Conservation (phyloP, 2,329 filamentous ascomycete species). For the Macrophomina phaseolina region DNA sequence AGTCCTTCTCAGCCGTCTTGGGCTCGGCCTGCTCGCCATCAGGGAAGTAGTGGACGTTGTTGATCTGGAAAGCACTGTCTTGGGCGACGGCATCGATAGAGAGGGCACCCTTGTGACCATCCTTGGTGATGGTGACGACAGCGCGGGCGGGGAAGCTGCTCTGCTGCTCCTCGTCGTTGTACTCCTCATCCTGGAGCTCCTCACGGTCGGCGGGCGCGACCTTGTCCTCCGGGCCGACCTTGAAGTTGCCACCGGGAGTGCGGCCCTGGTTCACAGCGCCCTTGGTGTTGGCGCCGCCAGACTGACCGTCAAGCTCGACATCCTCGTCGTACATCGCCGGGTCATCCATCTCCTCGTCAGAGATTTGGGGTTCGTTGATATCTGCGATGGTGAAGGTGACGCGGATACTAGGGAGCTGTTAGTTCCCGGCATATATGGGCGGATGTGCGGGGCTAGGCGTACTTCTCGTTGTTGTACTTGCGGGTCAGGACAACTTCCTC, state of each 20-base stretch:
- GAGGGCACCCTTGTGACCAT: slow-evolving; percentile 76
- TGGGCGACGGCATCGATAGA: slow-evolving; percentile 85
- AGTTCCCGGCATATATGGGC: not conserved
- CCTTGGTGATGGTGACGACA: slow-evolving; percentile 87
- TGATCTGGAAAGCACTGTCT: slow-evolving; percentile 84
- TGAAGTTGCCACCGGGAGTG: slow-evolving; percentile 57
- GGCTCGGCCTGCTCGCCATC: slow-evolving; percentile 79
- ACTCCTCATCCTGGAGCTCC: slow-evolving; percentile 62
- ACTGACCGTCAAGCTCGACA: slow-evolving; percentile 54
- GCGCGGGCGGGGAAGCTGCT: slow-evolving; percentile 78
- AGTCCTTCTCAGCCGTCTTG: slow-evolving; percentile 75
- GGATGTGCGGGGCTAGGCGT: slow-evolving; percentile 49
- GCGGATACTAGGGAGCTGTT: slow-evolving; percentile 64
- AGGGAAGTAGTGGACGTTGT: slow-evolving; percentile 88
- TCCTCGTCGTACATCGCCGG: slow-evolving; percentile 62
- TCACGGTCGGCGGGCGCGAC: slow-evolving; percentile 63
- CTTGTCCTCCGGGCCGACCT: slow-evolving; percentile 62
- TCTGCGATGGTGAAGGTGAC: slow-evolving; percentile 86
- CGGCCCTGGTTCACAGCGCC: slow-evolving; percentile 60
- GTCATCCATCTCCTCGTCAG: slow-evolving; percentile 63
- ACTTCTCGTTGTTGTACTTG: slow-evolving; percentile 88
- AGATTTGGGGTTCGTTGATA: slow-evolving; percentile 60
- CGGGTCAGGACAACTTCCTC: slow-evolving; percentile 87
- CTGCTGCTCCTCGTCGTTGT: slow-evolving; percentile 57
- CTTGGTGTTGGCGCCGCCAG: slow-evolving; percentile 63